Base-by-base conservation (phyloP, 371 early-diverging fungal species). In the Blakeslea trispora region DNA sequence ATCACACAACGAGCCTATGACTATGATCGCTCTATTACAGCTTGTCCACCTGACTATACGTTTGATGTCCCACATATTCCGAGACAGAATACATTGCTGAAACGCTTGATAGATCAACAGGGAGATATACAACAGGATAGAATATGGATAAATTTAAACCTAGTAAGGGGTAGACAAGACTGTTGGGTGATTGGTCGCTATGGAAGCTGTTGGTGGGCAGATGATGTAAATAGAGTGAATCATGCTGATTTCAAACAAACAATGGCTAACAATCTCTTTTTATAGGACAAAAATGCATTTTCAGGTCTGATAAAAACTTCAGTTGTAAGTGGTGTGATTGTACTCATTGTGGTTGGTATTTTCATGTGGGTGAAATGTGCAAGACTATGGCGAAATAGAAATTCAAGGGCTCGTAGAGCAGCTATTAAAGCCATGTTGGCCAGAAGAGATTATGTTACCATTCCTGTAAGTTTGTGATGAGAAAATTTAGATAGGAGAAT, bases 291-390 rank as follows among this genome's bases (percentile, higher is more conserved):
- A 1, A 37, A 47, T 41, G 55, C 49, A 2, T 68, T 57, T 19
- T 35, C 53, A 32, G 57, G 60, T 10, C 45, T 77, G n/a, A 68
- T 77, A 2, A 56, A 41, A 28, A 72, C 72, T n/a, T 77, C 77
- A 0, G 59, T 67, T 5, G 64, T 72, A 1, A 57, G 56, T 15
- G 77, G 77, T 45, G 66, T 70, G 7, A 77, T 77, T 52, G 49
- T 77, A 7, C 40, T 77, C 14, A 64, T 74, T 7, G 22, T 77
- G 3, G 59, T 77, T 37, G 63, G 66, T 3, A 45, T 74, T 10
- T 77, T 74, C 59, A 47, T 61, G 14, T 77, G 72, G 72, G 64
- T 77, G 1, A 77, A 74, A 53, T 77, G 77, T 39, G 66, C 68
- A 18, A 53, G 74, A 18, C 45, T 66, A 56, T 71, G 69, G 68